Evolutionary conservation across 768 basidiomycete species (phyloP), one percentile per base, ranked within the genome.

Genomic region (Scleroderma bovista): DNA sequence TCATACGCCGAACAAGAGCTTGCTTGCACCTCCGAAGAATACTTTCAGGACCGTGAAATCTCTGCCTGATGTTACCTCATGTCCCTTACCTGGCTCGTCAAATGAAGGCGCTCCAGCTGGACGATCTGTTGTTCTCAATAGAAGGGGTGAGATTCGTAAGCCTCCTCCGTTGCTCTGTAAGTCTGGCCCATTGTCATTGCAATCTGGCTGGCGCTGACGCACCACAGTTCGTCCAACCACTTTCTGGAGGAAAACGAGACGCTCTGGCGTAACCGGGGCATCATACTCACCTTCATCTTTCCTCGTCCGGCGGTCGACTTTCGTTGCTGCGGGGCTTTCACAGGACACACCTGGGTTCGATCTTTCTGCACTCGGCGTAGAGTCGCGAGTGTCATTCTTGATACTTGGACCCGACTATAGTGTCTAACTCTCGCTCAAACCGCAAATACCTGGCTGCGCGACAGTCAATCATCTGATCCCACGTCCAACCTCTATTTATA

Each of bases 291-390:
- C 87, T 1, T 77, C 85, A 0, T 79, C 79, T 1, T 81, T 86
- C 61, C 78, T 86, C 50, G 75, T 89, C 42, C 84, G 88, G 34
- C 80, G 87, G 6, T 82, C 85, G 5, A 88, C 87, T 2, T 88
- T 86, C 60, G 77, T 89, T 54, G 88, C 86, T 24, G 87, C 87
- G 11, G 87, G 88, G 6, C 80, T 89, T 47, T 60, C 74, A 0
- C 75, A 87, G 46, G 83, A 88, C 61, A 68, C 72, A 1, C 87
- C 87, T 12, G 53, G 60, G 32, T 72, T 72, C 60, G 82, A 84
- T 54, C 72, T 83, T 33, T 81, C 79, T 51, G 82, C 82, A 3
- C 71, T 82, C 44, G 74, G 79, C 41, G 82, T 83, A 11, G 81
- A 83, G 60, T 80, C 77, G 38, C 71, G 81, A 38, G 70, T 81